Base-by-base conservation (phyloP, 371 early-diverging fungal genomes). In the Apophysomyces trapeziformis region DNA sequence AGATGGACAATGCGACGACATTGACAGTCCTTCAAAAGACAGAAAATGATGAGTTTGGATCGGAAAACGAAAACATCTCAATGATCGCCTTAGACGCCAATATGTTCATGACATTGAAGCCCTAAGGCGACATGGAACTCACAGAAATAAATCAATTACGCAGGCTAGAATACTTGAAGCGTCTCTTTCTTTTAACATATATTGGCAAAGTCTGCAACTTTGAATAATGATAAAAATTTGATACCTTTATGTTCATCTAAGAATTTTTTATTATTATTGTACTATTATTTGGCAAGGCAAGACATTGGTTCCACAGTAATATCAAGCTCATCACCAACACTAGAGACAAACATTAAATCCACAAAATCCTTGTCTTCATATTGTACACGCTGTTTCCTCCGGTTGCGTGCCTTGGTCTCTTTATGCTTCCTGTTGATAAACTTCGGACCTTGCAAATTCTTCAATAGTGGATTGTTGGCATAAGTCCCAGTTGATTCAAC, bases 381-480 rank as follows among this genome's bases (percentile, higher is more conserved):
- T 16, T 78, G 78, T 0, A 78, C 68, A 3, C 78, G 65, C 16
- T 69, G 66, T 11, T 73, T 76, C 45, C 67, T 59, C 64, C 72
- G 50, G 39, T 59, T 36, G 58, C 63, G 64, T n/a, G 63, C 67
- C 18, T 68, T 67, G n/a, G 54, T 58, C n/a, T 65, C 66, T 39
- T 72, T 70, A 21, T 36, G 43, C 21, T 58, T 5, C 39, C 71
- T 70, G 1, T 75, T 71, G 38, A 79, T 56, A 54, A 79, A 82
- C 26, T 71, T 75, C 2, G 83, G 80, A 1, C 64, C 66, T 18
- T 64, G 56, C 4, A 74, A 60, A 21, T 75, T 74, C 47, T 80
- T 77, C 37, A 83, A 54, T 35, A 78, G 50, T 1, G 83, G 83
- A 54, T 83, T 83, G 38, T 74, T 59, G 8, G 84, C 74, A 66